A percentile compares a stretch with the other conserved stretches of the same genome.
These are phyloP conservation scores for Tephrocybe sp. DNA, from an alignment of 768 basidiomycete species.

Conservation along the genomic window DNA sequence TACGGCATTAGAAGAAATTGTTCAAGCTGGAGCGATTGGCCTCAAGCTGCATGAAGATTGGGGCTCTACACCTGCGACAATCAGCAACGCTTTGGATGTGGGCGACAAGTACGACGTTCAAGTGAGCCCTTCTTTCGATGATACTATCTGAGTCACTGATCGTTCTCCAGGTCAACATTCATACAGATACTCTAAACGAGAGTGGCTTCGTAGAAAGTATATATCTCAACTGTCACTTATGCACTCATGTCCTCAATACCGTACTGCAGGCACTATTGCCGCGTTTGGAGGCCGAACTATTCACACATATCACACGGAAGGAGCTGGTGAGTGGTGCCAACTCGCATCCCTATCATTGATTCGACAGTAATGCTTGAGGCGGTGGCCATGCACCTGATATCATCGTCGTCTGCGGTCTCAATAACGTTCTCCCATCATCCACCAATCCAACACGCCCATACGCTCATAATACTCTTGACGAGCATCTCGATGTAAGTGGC, in stretches of 20 bases:
- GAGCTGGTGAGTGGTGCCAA: constrained; percentile 62
- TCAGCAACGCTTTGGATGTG: constrained; percentile 73
- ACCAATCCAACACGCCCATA: constrained; percentile 97
- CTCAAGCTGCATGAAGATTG: constrained; percentile 98
- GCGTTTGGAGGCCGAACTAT: constrained; percentile 92
- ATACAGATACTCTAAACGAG: constrained; percentile 97
- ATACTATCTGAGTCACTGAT: neutral
- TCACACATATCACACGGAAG: constrained; percentile 97
- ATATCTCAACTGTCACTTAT: constrained; percentile 20
- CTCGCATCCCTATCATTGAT: neutral
- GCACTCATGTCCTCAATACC: neutral
- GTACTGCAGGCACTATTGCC: constrained; percentile 68
- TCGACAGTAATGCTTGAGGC: constrained; percentile 38
- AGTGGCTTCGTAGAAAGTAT: constrained; percentile 94
- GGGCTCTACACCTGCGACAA: constrained; percentile 87
- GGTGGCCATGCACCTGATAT: constrained; percentile 98
- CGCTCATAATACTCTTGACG: constrained; percentile 88
- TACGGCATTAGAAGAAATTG: constrained; percentile 48
- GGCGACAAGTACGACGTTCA: constrained; percentile 94
- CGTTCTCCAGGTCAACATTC: constrained; percentile 73
- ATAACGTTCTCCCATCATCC: constrained; percentile 92
- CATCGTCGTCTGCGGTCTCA: constrained; percentile 89
- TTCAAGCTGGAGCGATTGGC: constrained; percentile 40
- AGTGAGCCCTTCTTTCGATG: constrained; percentile 37
- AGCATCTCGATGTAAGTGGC: constrained; percentile 95